Evolutionary conservation across 2,329 filamentous ascomycete species (phyloP), one percentile per base, ranked within the genome.

Genomic region (Aspergillus eucalypticola): DNA sequence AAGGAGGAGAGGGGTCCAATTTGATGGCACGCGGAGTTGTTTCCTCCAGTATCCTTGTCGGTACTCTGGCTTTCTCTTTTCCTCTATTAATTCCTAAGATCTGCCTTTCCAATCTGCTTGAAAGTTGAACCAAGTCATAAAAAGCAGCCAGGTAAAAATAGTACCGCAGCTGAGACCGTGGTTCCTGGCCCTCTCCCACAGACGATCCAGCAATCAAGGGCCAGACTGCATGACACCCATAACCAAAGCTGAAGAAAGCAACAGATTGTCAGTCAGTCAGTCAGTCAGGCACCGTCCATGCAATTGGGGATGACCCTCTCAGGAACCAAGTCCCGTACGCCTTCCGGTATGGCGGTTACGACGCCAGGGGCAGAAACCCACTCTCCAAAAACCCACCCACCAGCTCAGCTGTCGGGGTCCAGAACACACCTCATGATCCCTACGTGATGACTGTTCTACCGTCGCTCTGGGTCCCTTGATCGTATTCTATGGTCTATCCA

Each of bases 361-460:
- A 55, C n/a, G 53, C 53, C 53, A 55, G 53, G 53, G 53, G 52
- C 21, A 53, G 25, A 35, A 29, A 54, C 41, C 25, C 53, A 42
- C 53, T 15, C 41, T 21, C 41, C 41, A 23, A 19, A 44, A 44
- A 44, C 41, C 25, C 39, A 32, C 23, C 25, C 27, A 13, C 46
- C 44, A 27, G 44, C 44, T 23, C 44, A 27, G 44, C 44, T 23
- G 19, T 39, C 23, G 52, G 41, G 52, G 52, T 44, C 52, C 52
- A 54, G 52, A 54, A 54, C 52, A 17, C 41, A 44, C 44, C 44
- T n/a, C 15, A 15, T 15, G 7, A 49, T 25, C 39, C 39, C n/a
- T 42, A n/a, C 39, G 17, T 17, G 17, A 13, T 21, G 11, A 15
- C 35, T 39, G 13, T n/a, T 11, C 13, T 27, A 52, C 5, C 27